A percentile compares a stretch with the other conserved stretches of the same genome.
These are phyloP conservation scores for Nidularia sp. DNA, from an alignment of 768 basidiomycete genomes.

Conservation along the genomic window DNA sequence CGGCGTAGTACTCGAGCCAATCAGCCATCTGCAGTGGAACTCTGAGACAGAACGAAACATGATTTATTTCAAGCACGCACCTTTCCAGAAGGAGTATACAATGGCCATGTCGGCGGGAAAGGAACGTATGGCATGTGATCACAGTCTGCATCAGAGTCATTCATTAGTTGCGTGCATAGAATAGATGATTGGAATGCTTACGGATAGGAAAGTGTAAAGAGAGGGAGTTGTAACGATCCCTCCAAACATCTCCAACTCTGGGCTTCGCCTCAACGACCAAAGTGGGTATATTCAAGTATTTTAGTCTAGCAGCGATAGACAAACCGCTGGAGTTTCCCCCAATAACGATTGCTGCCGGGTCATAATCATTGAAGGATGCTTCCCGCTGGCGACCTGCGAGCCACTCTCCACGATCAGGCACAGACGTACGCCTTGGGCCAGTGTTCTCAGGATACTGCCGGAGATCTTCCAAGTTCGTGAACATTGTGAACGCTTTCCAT, in stretches of 20 bases:
- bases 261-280: constrained; percentile 65
- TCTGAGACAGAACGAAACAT: no score
- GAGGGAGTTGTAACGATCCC: constrained; percentile 61
- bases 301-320: constrained; percentile 59
- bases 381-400: constrained; percentile 36
- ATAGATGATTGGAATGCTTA: constrained; percentile 28
- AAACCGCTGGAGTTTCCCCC: constrained; percentile 70
- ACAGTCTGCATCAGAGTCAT: no score
- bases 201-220: constrained; percentile 68
- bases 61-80: no score
- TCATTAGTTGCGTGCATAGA: no score
- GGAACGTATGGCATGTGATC: constrained; percentile 45
- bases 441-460: constrained; percentile 46
- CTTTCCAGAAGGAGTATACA: constrained; percentile 22
- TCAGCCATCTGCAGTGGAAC: constrained; percentile 24
- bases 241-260: constrained; percentile 65
- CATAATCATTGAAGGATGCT: constrained; percentile 35
- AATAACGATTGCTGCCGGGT: constrained; percentile 59
- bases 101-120: constrained; percentile 27
- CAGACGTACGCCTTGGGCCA: constrained; percentile 36
- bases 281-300: constrained; percentile 47
- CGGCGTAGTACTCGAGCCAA: constrained; percentile 27
- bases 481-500: constrained; percentile 61
- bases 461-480: constrained; percentile 56
- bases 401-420: constrained; percentile 57